phyloP scores from a whole-genome alignment of 495 filamentous ascomycete genomes.

The Hypoxylon lenormandii region DNA sequence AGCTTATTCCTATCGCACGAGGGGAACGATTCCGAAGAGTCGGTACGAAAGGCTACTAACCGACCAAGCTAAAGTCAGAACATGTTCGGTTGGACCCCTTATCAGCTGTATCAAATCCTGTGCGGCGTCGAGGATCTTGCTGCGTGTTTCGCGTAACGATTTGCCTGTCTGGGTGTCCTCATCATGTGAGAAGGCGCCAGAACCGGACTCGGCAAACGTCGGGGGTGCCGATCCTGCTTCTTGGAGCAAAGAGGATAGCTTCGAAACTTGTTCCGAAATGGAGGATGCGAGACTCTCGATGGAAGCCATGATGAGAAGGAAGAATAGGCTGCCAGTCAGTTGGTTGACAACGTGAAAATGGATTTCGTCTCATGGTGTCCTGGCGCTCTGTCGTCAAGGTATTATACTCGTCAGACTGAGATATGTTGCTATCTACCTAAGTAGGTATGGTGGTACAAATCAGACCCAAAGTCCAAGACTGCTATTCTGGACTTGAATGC shows the following conservation, averaged over 20 bases:
- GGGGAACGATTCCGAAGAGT: background rate
- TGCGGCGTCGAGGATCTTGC: constrained; percentile 28
- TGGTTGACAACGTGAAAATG: constrained; percentile 51
- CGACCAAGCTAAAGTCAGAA: constrained; percentile 32
- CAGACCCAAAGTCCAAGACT: background rate
- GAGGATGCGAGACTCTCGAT: constrained; percentile 26
- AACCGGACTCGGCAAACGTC: constrained; percentile 32
- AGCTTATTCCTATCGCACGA: background rate
- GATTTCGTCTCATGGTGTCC: background rate
- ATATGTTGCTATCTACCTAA: background rate
- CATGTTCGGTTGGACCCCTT: constrained; percentile 31
- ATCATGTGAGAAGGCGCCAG: constrained; percentile 27
- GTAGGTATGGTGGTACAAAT: background rate
- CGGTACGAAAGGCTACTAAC: constrained; percentile 19
- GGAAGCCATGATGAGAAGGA: constrained; percentile 13
- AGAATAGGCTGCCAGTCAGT: background rate
- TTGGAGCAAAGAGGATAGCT: constrained; percentile 22
- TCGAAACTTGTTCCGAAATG: constrained; percentile 28
- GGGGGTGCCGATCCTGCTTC: constrained; percentile 27
- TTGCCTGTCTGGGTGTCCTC: constrained; percentile 19
- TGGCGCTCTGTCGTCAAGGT: background rate
- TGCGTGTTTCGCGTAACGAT: constrained; percentile 25
- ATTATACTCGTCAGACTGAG: background rate
- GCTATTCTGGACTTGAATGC: background rate
- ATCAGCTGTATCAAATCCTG: constrained; percentile 35